Conservation (phyloP, 805 yeast genomes). For the Gaillardinia entomophila region DNA sequence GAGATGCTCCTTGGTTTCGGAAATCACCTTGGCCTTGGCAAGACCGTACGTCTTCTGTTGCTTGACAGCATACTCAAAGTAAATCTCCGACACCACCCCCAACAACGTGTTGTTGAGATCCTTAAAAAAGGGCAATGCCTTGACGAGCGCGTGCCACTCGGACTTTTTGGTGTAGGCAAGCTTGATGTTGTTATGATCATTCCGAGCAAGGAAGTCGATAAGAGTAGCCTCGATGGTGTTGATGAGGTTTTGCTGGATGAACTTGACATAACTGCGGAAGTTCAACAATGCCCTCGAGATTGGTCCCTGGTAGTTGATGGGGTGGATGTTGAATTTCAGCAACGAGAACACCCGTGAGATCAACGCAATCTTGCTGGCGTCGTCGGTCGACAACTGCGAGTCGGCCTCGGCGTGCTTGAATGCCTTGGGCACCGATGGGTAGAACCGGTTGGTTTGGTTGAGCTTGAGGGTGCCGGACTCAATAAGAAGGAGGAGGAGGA, state of each 20-base stretch:
- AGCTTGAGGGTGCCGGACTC: conserved; percentile 32
- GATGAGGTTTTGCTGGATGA: conserved; percentile 43
- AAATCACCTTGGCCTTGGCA: conserved; percentile 20
- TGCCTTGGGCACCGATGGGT: conserved; percentile 24
- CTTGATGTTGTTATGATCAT: conserved; percentile 44
- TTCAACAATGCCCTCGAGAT: conserved; percentile 60
- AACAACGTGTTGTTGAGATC: conserved; percentile 55
- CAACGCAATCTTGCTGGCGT: conserved; percentile 24
- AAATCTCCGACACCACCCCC: conserved; percentile 55
- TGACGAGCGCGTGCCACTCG: conserved; percentile 56
- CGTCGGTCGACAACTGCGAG: conserved; percentile 33
- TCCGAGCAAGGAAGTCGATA: conserved; percentile 45
- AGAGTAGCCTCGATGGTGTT: conserved; percentile 49
- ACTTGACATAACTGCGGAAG: conserved; percentile 60
- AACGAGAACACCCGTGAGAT: conserved; percentile 34
- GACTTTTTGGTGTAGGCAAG: conserved; percentile 30
- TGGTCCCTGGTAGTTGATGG: conserved; percentile 58
- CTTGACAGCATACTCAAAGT: conserved; percentile 38
- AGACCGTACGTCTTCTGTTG: conserved; percentile 13
- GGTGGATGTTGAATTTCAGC: conserved; percentile 27
- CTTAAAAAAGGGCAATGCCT: conserved; percentile 55
- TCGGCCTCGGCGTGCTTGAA: conserved; percentile 18
- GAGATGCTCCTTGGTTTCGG: conserved; percentile 25
- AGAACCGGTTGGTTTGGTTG: conserved; percentile 30
- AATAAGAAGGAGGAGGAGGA: conserved; percentile 43